phyloP scores from a whole-genome alignment of 2,329 filamentous ascomycete species.

The Penicillium rolfsii region DNA sequence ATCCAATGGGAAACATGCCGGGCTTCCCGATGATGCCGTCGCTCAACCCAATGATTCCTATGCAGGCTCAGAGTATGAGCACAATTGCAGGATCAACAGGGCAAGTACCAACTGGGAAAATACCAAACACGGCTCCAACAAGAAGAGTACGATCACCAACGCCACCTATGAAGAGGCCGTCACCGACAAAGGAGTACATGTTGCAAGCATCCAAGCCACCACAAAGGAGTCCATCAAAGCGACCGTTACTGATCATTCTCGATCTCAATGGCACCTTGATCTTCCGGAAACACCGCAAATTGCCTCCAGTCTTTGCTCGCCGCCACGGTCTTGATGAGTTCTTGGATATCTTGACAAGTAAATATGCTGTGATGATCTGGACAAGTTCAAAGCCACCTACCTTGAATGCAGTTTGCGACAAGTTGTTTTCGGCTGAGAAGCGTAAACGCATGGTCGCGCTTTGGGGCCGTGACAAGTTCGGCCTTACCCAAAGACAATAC shows the following conservation, averaged over 20 bases:
- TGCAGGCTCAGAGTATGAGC: constrained; percentile 25
- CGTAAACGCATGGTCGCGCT: constrained; percentile 63
- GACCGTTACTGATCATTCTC: constrained; percentile 76
- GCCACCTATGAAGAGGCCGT: constrained; percentile 47
- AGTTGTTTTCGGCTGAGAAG: constrained; percentile 62
- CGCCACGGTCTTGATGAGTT: constrained; percentile 72
- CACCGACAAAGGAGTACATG: constrained; percentile 66
- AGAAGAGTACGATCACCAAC: constrained; percentile 18
- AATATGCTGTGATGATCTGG: constrained; percentile 85
- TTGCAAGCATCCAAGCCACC: constrained; percentile 54
- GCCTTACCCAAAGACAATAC: constrained; percentile 68
- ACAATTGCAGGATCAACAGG: constrained; percentile 14
- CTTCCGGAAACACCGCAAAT: constrained; percentile 62
- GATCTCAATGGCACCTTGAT: constrained; percentile 94
- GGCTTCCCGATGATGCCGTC: constrained; percentile 21
- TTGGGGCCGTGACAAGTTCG: constrained; percentile 79
- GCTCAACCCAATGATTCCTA: constrained; percentile 14
- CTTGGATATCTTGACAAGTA: constrained; percentile 71
- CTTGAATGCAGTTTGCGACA: constrained; percentile 62
- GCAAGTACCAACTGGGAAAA: constrained; percentile 5
- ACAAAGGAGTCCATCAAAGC: constrained; percentile 50
- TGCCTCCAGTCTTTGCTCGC: constrained; percentile 60
- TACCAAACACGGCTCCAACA: not conserved
- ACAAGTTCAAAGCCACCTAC: constrained; percentile 79
- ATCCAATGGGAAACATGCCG: constrained; percentile 4